Evolutionary conservation across 2,329 filamentous ascomycete genomes (phyloP).

Genomic region (Boeremia lycopersici): DNA sequence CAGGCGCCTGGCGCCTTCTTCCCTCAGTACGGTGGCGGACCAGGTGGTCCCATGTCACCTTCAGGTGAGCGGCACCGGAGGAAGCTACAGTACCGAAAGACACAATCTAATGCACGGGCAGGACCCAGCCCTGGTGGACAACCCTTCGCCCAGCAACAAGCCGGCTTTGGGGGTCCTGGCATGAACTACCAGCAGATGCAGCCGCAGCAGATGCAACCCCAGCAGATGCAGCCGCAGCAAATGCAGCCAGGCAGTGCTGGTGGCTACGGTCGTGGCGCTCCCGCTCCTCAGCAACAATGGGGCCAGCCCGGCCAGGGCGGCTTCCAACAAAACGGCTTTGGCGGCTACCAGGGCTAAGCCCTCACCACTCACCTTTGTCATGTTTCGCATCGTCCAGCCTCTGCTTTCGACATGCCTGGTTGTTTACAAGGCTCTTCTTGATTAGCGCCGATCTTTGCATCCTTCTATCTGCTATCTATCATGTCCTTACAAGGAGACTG

Average conservation of each 20-base stretch:
- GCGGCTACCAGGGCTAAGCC: slow-evolving; percentile 64
- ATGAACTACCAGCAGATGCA: slow-evolving; percentile 51
- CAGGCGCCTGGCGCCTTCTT: slow-evolving; percentile 84
- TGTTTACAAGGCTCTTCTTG: slow-evolving; percentile 45
- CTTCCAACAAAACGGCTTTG: slow-evolving; percentile 62
- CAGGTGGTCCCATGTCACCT: slow-evolving; percentile 63
- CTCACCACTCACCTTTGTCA: slow-evolving; percentile 27
- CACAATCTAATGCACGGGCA: slow-evolving; percentile 49
- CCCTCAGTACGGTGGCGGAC: slow-evolving; percentile 84
- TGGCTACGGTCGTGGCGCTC: slow-evolving; percentile 79
- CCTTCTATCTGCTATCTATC: slow-evolving; percentile 41
- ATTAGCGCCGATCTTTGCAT: slow-evolving; percentile 43
- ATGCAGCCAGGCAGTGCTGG: slow-evolving; percentile 69
- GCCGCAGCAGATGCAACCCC: slow-evolving; percentile 52
- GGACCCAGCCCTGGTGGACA: slow-evolving; percentile 66
- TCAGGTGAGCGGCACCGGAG: slow-evolving; percentile 54
- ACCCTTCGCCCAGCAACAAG: slow-evolving; percentile 60
- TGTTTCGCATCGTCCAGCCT: slow-evolving; percentile 37
- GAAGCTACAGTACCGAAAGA: slow-evolving; percentile 44
- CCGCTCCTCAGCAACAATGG: slow-evolving; percentile 60
- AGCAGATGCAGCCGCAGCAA: slow-evolving; percentile 45
- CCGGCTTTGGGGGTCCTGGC: slow-evolving; percentile 68
- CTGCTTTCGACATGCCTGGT: slow-evolving; percentile 43
- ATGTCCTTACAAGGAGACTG: slow-evolving; percentile 37
- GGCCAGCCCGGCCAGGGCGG: slow-evolving; percentile 55